Percentiles rank a stretch among this genome's conserved stretches.
These are phyloP conservation scores for Alternaria atra DNA, from an alignment of 2,329 filamentous ascomycete genomes.

Conservation along the genomic window DNA sequence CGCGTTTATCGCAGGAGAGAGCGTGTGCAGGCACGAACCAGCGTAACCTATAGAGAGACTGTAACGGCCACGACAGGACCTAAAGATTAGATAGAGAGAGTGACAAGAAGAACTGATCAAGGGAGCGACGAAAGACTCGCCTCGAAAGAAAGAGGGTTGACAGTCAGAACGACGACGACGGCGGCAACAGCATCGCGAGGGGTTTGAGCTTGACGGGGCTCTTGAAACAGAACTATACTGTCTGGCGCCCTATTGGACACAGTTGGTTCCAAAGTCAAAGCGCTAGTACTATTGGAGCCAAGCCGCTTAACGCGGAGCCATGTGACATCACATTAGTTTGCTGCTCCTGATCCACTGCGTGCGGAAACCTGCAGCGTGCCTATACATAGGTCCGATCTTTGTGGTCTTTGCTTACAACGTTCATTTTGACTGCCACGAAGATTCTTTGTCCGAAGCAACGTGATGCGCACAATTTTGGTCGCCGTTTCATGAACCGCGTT, in stretches of 20 bases:
- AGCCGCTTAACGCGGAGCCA: conserved; percentile 21
- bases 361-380: conserved; percentile 3
- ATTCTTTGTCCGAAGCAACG: conserved; percentile 4
- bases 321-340: conserved; percentile 14
- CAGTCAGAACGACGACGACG: conserved; percentile 13
- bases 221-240: conserved; percentile 28
- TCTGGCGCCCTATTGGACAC: conserved; percentile 24
- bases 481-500: background rate
- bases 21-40: conserved; percentile 34
- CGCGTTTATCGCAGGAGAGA: conserved; percentile 19
- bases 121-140: conserved; percentile 42
- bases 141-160: conserved; percentile 33
- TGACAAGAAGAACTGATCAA: conserved; percentile 43
- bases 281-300: conserved; percentile 19
- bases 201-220: conserved; percentile 23
- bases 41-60: conserved; percentile 42
- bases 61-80: conserved; percentile 41
- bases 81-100: conserved; percentile 43
- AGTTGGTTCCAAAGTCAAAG: conserved; percentile 1
- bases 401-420: background rate
- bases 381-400: background rate
- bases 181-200: conserved; percentile 27
- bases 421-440: background rate
- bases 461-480: background rate
- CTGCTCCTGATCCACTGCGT: conserved; percentile 3